Evolutionary conservation across 352 stramenopile genomes (phyloP), one percentile per base, ranked within the genome.

Genomic region (Globisporangium cederbergense): DNA sequence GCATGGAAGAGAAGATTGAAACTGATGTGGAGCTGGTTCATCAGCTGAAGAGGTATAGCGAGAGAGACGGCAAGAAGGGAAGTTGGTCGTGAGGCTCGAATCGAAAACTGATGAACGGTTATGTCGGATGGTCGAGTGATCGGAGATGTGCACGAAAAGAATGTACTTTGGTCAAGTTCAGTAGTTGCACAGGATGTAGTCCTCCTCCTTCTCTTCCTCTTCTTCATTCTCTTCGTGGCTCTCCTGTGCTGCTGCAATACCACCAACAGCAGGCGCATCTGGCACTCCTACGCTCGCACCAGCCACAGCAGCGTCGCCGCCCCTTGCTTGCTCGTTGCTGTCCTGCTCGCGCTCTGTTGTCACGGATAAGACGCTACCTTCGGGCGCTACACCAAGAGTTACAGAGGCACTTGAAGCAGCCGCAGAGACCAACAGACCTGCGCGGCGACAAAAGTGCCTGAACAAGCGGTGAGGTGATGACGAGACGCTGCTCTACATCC

Each of bases 151-250:
- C 25, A 28, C 25, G 25, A 28, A 28, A 28, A 28, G 1, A 28
- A 28, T 28, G 25, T 28, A 1, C 25, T 1, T 28, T 28, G 1
- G 25, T 28, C 25, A 28, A 28, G 25, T 28, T 1, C 25, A 28
- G 25, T 28, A 46, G 69, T 86, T 78, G 46, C 82, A 78, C 70
- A 89, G 79, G 22, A 86, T 57, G 38, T 79, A 73, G 22, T 87
- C 78, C 3, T 83, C 72, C 0, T 64, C 58, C n/a, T 80, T 70
- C 32, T 75, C 73, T 1, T 75, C 59, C 25, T 75, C 73, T 2
- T 74, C 59, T 5, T 57, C 58, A 0, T 60, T 62, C 2, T 52
- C 32, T 30, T 52, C 58, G 18, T 30, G 1, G 25, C 9, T 40
- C 3, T 70, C 53, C 18, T 70, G 52, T 52, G 1, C 22, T 62